Evolutionary conservation across 2,329 filamentous ascomycete genomes (phyloP), one percentile per base, ranked within the genome.

Genomic region (Colletotrichum somersetense): DNA sequence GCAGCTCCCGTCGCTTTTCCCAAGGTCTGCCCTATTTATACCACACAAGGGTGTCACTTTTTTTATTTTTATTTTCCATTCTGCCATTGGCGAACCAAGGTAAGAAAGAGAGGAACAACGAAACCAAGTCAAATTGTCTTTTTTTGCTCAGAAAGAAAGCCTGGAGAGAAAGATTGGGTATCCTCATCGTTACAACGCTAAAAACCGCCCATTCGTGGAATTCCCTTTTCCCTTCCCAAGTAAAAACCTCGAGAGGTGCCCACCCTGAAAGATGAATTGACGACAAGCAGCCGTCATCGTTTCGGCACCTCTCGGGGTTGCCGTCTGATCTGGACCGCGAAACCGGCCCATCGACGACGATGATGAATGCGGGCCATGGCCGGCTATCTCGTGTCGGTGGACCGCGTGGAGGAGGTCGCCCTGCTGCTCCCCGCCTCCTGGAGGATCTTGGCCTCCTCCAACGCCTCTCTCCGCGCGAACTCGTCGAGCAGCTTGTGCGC

Each of bases 401-500:
- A 74, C 42, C 73, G 62, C 35, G 71, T 73, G 26, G 73, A 74
- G 4, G 71, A 74, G 6, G 73, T 73, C 30, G 70, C 66, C 40
- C 70, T 48, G 58, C 69, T 72, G 61, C 66, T 72, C n/a, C 52
- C 67, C 30, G 71, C 53, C 38, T 75, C 67, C 38, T 71, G 59
- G 8, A 75, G 71, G 52, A 75, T 73, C 62, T 70, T 67, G 23
- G 74, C 71, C 10, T 75, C 74, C 46, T 74, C 74, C 14, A 73
- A 53, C 14, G 73, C 73, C 59, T 75, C 71, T 12, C 67, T 63
- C 58, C 48, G 65, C 4, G 74, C 74, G 52, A 74, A 78, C 38
- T 76, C 74, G 20, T 73, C 71, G 50, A 76, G 75, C 5, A 77
- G 58, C 30, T 73, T 75, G n/a, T 71, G 67, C 26, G 75, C 64